phyloP scores from a whole-genome alignment of 345 rosid genomes.

The Gossypium anomalum region DNA sequence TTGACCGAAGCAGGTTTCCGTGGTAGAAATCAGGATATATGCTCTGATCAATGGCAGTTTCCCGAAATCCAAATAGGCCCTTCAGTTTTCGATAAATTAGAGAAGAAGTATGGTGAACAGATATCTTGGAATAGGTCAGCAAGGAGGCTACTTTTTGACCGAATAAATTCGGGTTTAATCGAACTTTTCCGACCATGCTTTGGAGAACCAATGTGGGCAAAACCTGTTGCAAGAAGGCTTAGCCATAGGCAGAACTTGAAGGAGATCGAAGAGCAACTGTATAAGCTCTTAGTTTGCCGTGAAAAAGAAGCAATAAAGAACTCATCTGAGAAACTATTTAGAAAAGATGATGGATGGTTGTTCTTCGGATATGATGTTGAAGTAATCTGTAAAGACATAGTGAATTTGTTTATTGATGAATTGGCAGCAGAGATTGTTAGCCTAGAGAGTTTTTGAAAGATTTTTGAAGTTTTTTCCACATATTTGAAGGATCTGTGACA shows the following conservation, averaged over 20 bases:
- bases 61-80: conserved; percentile 34
- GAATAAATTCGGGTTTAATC: conserved; percentile 44
- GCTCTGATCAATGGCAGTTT: conserved; percentile 24
- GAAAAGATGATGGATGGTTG: conserved; percentile 50
- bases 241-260: conserved; percentile 19
- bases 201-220: conserved; percentile 35
- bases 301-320: conserved; percentile 42
- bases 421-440: conserved; percentile 53
- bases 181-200: conserved; percentile 42
- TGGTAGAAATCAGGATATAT: conserved; percentile 14
- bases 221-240: conserved; percentile 49
- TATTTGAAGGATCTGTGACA: no score
- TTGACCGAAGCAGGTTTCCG: conserved; percentile 54
- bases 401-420: conserved; percentile 60
- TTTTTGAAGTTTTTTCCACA: neutral
- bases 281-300: conserved; percentile 37
- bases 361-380: conserved; percentile 54
- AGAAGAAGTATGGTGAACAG: conserved; percentile 65
- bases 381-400: conserved; percentile 56
- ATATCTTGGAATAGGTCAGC: conserved; percentile 68
- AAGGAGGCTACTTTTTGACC: conserved; percentile 68
- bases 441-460: conserved; percentile 25
- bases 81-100: conserved; percentile 55
- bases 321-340: conserved; percentile 30
- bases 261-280: conserved; percentile 46